Conservation (phyloP, 306 rosid species). For the Urtica urens region DNA sequence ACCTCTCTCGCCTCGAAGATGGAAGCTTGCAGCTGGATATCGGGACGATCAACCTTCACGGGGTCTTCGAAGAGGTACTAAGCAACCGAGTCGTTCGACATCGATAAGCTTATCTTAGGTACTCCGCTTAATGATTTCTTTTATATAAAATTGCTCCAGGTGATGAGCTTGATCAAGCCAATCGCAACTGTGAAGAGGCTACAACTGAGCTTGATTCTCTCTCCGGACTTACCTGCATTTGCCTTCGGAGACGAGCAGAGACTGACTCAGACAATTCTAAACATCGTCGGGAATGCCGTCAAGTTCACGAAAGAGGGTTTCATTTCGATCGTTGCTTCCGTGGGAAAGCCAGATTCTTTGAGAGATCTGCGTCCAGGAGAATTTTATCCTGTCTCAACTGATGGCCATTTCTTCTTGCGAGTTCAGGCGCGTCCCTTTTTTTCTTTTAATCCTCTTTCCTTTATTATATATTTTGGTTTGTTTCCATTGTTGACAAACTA, state of each 20-base stretch:
- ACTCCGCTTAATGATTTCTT: not conserved
- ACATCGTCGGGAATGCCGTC: slow-evolving; percentile 75
- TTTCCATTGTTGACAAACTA: too few species aligned
- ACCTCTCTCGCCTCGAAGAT: slow-evolving; percentile 93
- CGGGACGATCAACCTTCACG: slow-evolving; percentile 64
- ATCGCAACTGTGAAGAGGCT: slow-evolving; percentile 76
- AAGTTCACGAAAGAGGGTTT: slow-evolving; percentile 82
- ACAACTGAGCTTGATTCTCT: slow-evolving; percentile 47
- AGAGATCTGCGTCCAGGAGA: slow-evolving; percentile 72
- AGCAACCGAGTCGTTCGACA: not conserved
- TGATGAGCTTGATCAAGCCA: slow-evolving; percentile 56
- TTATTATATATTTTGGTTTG: not conserved
- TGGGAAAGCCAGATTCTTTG: slow-evolving; percentile 61
- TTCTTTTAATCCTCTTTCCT: not conserved
- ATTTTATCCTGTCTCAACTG: slow-evolving; percentile 52
- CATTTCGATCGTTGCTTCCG: slow-evolving; percentile 61
- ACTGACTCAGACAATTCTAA: slow-evolving; percentile 64
- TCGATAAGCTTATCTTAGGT: slow-evolving; percentile 5
- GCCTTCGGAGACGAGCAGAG: slow-evolving; percentile 77
- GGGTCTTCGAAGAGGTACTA: slow-evolving; percentile 60
- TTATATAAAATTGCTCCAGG: too few species aligned
- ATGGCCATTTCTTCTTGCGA: slow-evolving; percentile 54
- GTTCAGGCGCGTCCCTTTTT: slow-evolving; percentile 47
- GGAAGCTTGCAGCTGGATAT: slow-evolving; percentile 76
- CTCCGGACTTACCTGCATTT: slow-evolving; percentile 66